These are phyloP conservation scores for Neurospora sp. DNA, from an alignment of 495 filamentous ascomycete genomes.

Conservation along the genomic window DNA sequence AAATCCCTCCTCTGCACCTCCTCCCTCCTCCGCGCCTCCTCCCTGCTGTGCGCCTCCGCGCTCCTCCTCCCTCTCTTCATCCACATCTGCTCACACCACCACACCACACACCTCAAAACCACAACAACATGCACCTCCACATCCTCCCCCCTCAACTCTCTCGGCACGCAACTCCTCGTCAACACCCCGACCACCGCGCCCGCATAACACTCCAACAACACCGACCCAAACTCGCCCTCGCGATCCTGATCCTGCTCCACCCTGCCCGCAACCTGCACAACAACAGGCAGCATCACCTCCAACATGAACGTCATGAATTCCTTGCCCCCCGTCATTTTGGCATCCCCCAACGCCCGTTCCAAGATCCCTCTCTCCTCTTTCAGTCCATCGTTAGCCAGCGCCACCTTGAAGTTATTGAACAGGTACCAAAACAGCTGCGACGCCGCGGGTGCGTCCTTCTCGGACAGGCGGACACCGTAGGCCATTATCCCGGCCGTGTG, in stretches of 20 bases:
- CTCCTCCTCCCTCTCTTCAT: neutral
- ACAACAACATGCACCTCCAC: conserved; percentile 10
- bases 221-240: neutral
- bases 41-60: neutral
- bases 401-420: conserved; percentile 40
- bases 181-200: conserved; percentile 19
- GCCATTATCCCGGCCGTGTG: conserved; percentile 38
- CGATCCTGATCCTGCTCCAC: neutral
- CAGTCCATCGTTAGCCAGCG: conserved; percentile 31
- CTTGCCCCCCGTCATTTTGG: conserved; percentile 2
- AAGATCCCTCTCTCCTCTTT: conserved; percentile 29
- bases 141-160: conserved; percentile 15
- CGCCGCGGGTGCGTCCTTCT: conserved; percentile 29
- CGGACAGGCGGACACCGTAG: conserved; percentile 36
- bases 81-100: conserved; percentile 6
- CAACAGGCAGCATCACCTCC: conserved; percentile 31
- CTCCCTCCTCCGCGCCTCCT: neutral
- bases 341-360: neutral
- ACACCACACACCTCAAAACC: conserved; percentile 12
- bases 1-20: neutral
- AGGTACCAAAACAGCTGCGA: conserved; percentile 41
- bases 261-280: conserved; percentile 18
- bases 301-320: conserved; percentile 36
- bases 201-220: conserved; percentile 30
- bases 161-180: conserved; percentile 14